Conservation (phyloP, 2,329 filamentous ascomycete genomes). For the Fusarium metavorans region DNA sequence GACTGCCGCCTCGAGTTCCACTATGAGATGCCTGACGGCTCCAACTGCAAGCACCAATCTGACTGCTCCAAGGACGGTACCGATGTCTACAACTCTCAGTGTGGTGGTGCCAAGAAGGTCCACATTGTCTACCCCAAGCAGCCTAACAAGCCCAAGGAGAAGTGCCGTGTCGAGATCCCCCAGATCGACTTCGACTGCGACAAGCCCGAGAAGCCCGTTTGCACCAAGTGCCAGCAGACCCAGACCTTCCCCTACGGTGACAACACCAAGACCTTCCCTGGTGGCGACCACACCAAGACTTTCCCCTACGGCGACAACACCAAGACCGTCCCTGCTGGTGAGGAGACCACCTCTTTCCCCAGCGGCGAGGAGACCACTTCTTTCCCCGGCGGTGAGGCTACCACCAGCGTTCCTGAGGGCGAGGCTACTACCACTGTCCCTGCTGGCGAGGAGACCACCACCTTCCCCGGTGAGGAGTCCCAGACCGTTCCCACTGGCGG, state of each 20-base stretch:
- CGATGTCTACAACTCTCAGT: slow-evolving; percentile 85
- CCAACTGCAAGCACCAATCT: slow-evolving; percentile 81
- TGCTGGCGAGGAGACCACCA: slow-evolving; percentile 22
- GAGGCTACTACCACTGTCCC: slow-evolving; percentile 24
- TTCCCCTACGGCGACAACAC: slow-evolving; percentile 8
- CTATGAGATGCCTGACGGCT: slow-evolving; percentile 87
- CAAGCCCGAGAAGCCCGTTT: slow-evolving; percentile 41
- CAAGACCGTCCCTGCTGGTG: slow-evolving; percentile 28
- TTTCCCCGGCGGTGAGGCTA: slow-evolving; percentile 22
- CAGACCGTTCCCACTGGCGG: slow-evolving; percentile 9
- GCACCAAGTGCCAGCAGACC: slow-evolving; percentile 19
- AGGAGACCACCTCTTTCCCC: slow-evolving; percentile 12
- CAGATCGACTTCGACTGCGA: slow-evolving; percentile 80
- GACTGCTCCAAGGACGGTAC: slow-evolving; percentile 76
- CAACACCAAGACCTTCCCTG: slow-evolving; percentile 12
- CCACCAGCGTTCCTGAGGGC: slow-evolving; percentile 18
- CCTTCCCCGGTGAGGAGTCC: slow-evolving; percentile 6
- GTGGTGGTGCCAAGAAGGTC: slow-evolving; percentile 89
- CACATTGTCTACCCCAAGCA: slow-evolving; percentile 75
- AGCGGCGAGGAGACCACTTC: slow-evolving; percentile 11
- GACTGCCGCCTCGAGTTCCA: slow-evolving; percentile 86
- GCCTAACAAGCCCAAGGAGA: slow-evolving; percentile 61
- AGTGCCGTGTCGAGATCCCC: slow-evolving; percentile 80
- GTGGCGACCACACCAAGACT: slow-evolving; percentile 3
- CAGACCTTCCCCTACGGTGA: slow-evolving; percentile 2